These are phyloP conservation scores for Tympanopsis confertula DNA, from an alignment of 2,329 filamentous ascomycete genomes.

Conservation along the genomic window DNA sequence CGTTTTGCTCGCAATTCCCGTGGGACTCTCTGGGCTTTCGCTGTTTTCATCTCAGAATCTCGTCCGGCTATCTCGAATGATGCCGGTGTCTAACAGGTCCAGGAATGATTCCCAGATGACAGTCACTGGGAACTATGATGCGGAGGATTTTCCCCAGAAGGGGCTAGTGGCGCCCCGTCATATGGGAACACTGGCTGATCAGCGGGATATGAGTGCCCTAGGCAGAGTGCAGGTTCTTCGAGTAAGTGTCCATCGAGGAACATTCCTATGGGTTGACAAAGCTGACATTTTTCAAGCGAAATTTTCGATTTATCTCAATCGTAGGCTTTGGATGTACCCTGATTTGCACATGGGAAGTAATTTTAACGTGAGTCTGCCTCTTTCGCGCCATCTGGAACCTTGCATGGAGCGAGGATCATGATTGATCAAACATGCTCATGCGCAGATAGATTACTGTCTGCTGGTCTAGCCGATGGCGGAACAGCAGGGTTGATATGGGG, in stretches of 20 bases:
- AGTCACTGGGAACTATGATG: no score
- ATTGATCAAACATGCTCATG: conserved; percentile 17
- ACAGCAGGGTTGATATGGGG: conserved; percentile 24
- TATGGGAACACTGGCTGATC: background rate
- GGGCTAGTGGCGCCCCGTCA: background rate
- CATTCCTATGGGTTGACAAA: background rate
- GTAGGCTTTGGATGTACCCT: conserved; percentile 28
- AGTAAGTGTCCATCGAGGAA: conserved; percentile 8
- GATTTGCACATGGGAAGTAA: conserved; percentile 30
- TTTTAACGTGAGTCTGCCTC: conserved; percentile 18
- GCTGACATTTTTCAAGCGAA: conserved; percentile 12
- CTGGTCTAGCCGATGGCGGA: background rate
- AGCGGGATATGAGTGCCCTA: background rate
- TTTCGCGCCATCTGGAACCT: background rate
- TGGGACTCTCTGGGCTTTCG: no score
- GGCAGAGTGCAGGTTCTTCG: background rate
- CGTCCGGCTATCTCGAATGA: no score
- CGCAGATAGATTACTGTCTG: conserved; percentile 8
- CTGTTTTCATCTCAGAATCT: no score
- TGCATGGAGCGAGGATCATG: conserved; percentile 10
- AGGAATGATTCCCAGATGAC: no score
- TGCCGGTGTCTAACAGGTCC: no score
- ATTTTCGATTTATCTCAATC: conserved; percentile 25
- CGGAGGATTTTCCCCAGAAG: background rate
- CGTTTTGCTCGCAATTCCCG: no score